Percentiles rank a stretch among this genome's conserved stretches.
These are phyloP conservation scores for Colletotrichum plurivorum DNA, from an alignment of 2,329 filamentous ascomycete species.

Conservation along the genomic window DNA sequence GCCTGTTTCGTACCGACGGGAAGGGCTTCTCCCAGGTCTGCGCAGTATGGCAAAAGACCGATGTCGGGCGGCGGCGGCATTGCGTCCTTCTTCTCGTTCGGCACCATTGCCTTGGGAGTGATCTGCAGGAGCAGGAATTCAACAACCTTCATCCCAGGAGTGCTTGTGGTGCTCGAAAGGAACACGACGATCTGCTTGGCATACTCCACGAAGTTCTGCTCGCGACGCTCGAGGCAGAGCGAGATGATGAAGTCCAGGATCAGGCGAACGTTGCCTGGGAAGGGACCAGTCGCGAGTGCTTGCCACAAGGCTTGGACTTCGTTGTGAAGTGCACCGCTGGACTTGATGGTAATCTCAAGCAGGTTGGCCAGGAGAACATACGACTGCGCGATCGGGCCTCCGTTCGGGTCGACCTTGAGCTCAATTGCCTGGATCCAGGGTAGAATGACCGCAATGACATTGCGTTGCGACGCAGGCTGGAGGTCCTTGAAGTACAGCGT, in stretches of 20 bases:
- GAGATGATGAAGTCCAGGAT: constrained; percentile 97
- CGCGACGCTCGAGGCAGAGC: constrained; percentile 90
- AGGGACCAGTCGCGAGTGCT: constrained; percentile 91
- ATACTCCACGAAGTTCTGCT: constrained; percentile 98
- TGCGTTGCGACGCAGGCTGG: constrained; percentile 85
- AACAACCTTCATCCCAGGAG: constrained; percentile 89
- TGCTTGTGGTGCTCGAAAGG: constrained; percentile 81
- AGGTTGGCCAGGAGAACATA: constrained; percentile 96
- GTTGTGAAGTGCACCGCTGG: constrained; percentile 89
- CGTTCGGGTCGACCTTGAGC: constrained; percentile 90
- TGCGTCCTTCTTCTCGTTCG: constrained; percentile 83
- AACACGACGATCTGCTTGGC: constrained; percentile 99
- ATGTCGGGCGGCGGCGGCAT: constrained; percentile 81
- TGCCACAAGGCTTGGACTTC: constrained; percentile 99
- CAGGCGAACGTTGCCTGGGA: constrained; percentile 93
- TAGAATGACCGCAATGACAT: constrained; percentile 93
- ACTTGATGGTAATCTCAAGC: constrained; percentile 95
- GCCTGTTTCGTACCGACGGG: constrained; percentile 93
- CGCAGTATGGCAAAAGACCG: constrained; percentile 86
- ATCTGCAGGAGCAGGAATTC: constrained; percentile 95
- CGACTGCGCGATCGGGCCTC: constrained; percentile 89
- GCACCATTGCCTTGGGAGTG: constrained; percentile 96
- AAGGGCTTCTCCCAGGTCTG: constrained; percentile 83
- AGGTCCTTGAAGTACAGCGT: constrained; percentile 93
- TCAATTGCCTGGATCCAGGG: constrained; percentile 98